These are phyloP conservation scores for Umbilicus rupestris DNA, from an alignment of 164 flowering plant species.

Conservation along the genomic window DNA sequence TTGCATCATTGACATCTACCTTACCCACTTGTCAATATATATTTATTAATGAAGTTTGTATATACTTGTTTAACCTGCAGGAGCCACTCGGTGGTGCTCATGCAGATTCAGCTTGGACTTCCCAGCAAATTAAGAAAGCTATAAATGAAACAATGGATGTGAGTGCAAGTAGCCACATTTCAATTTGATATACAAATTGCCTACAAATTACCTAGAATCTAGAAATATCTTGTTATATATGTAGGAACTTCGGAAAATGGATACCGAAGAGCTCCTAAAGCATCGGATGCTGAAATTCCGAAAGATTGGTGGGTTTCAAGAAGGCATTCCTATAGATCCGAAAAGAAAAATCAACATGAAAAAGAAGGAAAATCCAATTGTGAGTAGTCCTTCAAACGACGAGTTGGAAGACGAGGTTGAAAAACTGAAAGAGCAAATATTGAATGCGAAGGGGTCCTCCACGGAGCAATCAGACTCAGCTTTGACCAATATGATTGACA, in stretches of 20 bases:
- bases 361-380: constrained; percentile 38
- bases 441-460: constrained; percentile 45
- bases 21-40: too few species aligned
- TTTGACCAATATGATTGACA: constrained; percentile 47
- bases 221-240: neutral
- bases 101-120: constrained; percentile 78
- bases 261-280: constrained; percentile 38
- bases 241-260: constrained; percentile 75
- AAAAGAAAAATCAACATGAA: constrained; percentile 55
- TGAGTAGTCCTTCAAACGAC: constrained; percentile 19
- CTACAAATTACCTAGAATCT: too few species aligned
- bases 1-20: too few species aligned
- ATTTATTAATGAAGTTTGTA: too few species aligned
- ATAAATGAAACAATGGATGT: constrained; percentile 69
- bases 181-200: neutral
- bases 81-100: constrained; percentile 99
- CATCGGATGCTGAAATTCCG: constrained; percentile 72
- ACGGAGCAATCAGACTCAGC: constrained; percentile 25
- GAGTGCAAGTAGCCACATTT: constrained; percentile 19
- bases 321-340: constrained; percentile 56
- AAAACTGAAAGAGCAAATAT: constrained; percentile 45
- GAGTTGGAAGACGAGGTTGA: constrained; percentile 57
- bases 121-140: constrained; percentile 72
- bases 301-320: constrained; percentile 56
- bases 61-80: constrained; percentile 28